These are phyloP conservation scores for Pichia sp. DNA, from an alignment of 1,139 yeast species.

Conservation along the genomic window DNA sequence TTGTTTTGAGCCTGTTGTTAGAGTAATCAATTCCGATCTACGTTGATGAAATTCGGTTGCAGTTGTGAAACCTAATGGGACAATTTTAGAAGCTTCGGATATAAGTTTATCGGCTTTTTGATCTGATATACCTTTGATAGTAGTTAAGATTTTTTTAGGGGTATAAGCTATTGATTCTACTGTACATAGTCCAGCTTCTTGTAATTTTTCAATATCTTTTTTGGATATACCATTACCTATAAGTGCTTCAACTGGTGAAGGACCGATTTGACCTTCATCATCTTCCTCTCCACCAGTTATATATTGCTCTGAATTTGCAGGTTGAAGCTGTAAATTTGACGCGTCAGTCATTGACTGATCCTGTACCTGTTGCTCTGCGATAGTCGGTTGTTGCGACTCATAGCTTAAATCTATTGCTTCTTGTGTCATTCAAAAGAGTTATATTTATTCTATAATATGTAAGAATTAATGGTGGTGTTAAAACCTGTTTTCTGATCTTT, in stretches of 20 bases:
- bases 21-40: constrained; percentile 81
- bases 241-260: constrained; percentile 36
- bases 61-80: constrained; percentile 96
- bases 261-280: constrained; percentile 37
- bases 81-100: constrained; percentile 76
- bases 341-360: constrained; percentile 13
- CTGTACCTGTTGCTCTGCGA: background rate
- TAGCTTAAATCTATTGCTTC: constrained; percentile 13
- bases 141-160: constrained; percentile 67
- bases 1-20: constrained; percentile 93
- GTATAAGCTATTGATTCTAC: constrained; percentile 87
- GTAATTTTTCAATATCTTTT: constrained; percentile 71
- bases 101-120: constrained; percentile 87
- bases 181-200: constrained; percentile 80
- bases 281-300: constrained; percentile 20
- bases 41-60: constrained; percentile 92
- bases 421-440: constrained; percentile 8
- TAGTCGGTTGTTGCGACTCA: constrained; percentile 8
- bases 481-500: too few relatives aligned
- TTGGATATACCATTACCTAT: constrained; percentile 83
- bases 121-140: constrained; percentile 89
- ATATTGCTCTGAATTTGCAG: constrained; percentile 4
- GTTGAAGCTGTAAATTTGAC: constrained; percentile 4
- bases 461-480: too few relatives aligned
- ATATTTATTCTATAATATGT: background rate